Evolutionary conservation across 1,139 yeast genomes (phyloP), one percentile per base, ranked within the genome.

Genomic region (Kluyveromyces sp.): DNA sequence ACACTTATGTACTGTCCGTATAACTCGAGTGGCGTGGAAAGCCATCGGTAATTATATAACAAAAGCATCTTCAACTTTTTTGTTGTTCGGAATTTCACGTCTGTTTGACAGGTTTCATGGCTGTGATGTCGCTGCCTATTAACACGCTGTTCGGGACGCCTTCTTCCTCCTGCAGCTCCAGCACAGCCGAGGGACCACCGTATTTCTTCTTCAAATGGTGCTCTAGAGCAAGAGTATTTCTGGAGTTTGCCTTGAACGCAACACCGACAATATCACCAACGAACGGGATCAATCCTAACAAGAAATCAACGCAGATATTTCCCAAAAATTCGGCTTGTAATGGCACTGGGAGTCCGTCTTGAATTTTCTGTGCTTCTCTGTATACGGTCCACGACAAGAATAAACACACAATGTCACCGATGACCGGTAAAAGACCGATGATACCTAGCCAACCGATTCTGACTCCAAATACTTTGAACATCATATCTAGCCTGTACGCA

Each of bases 381-480:
- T 82, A 67, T 25, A 81, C 52, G 43, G 67, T 61, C 47, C 76
- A 51, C 0, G 85, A 80, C 38, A 83, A 64, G 39, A 61, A 64
- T 8, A 74, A 57, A 20, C 79, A 73, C 44, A 80, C 60, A 6
- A 73, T 36, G 52, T 77, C 80, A 6, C 88, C 88, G 19, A 79
- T 61, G 53, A 71, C 58, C 1, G 95, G 95, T 26, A 85, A 55
- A 12, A 84, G 55, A 2, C 89, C 89, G 48, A 84, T 73, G 12
- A 84, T 51, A 1, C 83, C 85, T 2, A 83, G 73, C 83, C 87
- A 81, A 2, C 94, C 94, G 32, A 81, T 56, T 38, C 85, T 65
- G 22, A 78, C 57, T 0, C 94, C 92, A 58, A 83, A 77, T 38
- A 80, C 46, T 45, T 74, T 71, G 59, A 83, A 74, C 46, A 74